A percentile compares a stretch with the other conserved stretches of the same genome.
phyloP scores from a whole-genome alignment of 2,329 filamentous ascomycete genomes.

The Microsporum canis region DNA sequence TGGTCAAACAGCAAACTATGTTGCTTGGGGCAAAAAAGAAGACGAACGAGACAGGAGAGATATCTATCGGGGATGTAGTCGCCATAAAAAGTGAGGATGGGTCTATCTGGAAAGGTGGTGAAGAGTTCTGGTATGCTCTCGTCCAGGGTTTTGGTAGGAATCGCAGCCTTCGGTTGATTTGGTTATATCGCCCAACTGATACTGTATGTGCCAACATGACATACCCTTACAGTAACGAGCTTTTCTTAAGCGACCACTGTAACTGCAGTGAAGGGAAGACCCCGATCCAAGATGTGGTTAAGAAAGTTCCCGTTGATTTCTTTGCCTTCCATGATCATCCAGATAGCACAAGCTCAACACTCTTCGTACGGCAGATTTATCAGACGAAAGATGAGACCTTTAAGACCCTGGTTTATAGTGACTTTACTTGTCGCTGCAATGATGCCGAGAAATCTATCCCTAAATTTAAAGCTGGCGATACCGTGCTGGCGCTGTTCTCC shows the following conservation, averaged over 20 bases:
- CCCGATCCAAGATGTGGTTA: slow-evolving; percentile 44
- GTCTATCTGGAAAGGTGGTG: slow-evolving; percentile 47
- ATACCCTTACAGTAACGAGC: slow-evolving; percentile 60
- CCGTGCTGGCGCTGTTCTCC: slow-evolving; percentile 41
- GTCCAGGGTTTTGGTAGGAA: slow-evolving; percentile 38
- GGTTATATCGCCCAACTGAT: slow-evolving; percentile 61
- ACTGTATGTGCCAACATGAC: slow-evolving; percentile 57
- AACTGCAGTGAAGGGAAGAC: slow-evolving; percentile 50
- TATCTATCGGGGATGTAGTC: slow-evolving; percentile 41
- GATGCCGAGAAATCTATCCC: neutral
- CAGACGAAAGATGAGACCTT: slow-evolving; percentile 50
- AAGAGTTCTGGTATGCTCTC: slow-evolving; percentile 56
- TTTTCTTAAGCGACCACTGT: slow-evolving; percentile 68
- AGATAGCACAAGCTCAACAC: slow-evolving; percentile 35
- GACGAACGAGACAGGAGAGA: neutral
- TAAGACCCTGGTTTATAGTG: slow-evolving; percentile 43
- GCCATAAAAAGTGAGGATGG: slow-evolving; percentile 36
- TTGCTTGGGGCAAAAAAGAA: neutral
- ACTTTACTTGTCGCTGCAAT: slow-evolving; percentile 44
- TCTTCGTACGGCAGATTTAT: slow-evolving; percentile 64
- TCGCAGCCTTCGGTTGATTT: slow-evolving; percentile 50
- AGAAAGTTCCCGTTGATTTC: slow-evolving; percentile 49
- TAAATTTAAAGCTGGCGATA: slow-evolving; percentile 45
- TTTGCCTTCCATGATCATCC: slow-evolving; percentile 39
- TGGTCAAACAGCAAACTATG: slow-evolving; percentile 8